Conservation (phyloP, 1,284 basidiomycete genomes). For the Fomitiporia mediterranea region DNA sequence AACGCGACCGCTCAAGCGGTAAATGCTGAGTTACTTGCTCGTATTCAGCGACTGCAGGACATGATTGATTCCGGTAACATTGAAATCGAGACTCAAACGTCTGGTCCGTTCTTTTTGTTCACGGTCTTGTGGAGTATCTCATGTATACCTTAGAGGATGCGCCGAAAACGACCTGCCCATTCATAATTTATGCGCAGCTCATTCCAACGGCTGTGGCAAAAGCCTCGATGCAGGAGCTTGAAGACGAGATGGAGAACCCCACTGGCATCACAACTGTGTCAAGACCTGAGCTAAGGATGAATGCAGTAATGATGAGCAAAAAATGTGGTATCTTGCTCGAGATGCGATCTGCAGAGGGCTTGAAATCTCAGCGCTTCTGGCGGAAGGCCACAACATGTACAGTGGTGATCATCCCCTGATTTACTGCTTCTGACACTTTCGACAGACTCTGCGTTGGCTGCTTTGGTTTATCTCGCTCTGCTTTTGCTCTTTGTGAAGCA, state of each 20-base stretch:
- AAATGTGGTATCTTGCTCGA: constrained; percentile 75
- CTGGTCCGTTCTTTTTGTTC: constrained; percentile 28
- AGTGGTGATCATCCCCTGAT: constrained; percentile 26
- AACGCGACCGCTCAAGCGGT: constrained; percentile 65
- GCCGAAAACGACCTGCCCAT: constrained; percentile 54
- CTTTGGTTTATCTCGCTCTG: constrained; percentile 61
- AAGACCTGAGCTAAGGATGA: constrained; percentile 52
- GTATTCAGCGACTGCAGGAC: constrained; percentile 55
- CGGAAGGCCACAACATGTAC: constrained; percentile 77
- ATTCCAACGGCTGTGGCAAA: constrained; percentile 47
- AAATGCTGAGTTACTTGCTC: constrained; percentile 57
- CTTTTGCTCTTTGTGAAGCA: constrained; percentile 70
- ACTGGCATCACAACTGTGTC: constrained; percentile 60
- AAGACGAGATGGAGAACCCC: constrained; percentile 65
- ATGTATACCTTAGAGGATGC: constrained; percentile 37
- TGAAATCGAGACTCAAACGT: constrained; percentile 42
- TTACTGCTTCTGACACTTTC: not conserved
- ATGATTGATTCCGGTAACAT: constrained; percentile 59
- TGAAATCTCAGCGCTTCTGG: constrained; percentile 72
- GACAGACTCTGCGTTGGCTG: constrained; percentile 69
- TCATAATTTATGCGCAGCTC: constrained; percentile 60
- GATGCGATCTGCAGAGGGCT: constrained; percentile 58
- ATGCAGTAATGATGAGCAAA: constrained; percentile 66
- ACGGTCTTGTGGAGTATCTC: constrained; percentile 3
- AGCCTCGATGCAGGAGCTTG: constrained; percentile 57